Evolutionary conservation across 352 stramenopile genomes (phyloP), one percentile per base, ranked within the genome.

Genomic region (Phytopythium aichiense): DNA sequence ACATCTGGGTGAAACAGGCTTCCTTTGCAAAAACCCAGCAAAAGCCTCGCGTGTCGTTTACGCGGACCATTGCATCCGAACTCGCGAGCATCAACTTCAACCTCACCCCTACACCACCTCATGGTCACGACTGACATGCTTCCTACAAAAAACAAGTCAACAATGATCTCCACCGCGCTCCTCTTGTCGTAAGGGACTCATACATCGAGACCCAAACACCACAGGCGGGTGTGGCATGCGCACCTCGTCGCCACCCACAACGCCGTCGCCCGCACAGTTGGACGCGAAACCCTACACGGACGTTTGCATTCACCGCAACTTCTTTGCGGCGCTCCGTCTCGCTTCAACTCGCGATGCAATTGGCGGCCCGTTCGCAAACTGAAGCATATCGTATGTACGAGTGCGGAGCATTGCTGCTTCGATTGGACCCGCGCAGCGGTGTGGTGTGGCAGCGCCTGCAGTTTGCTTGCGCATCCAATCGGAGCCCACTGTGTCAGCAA

Each of bases 51-150:
- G 13, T 42, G 51, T 48, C 52, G 60, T 50, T 65, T 65, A n/a
- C 37, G 53, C 35, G 61, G 55, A 30, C 58, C 40, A 56, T 1
- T 45, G 45, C 66, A 9, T 56, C 57, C 52, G 48, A 53, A 61
- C 42, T 65, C 55, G 16, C 31, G n/a, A 20, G 2, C 20, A 16
- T 56, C 20, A 50, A n/a, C 59, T 76, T 73, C 69, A 76, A 73
- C 69, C 69, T 48, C 42, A 71, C 31, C 58, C 68, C 65, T 76
- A 73, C 69, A 77, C 70, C 65, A 60, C 62, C 59, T 30, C 18
- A 7, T 38, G 40, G 38, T 33, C 33, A n/a, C 33, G 33, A 48
- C 22, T 49, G 22, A 15, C 48, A 54, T 25, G 3, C 23, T 25
- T 37, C 18, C 22, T 31, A 58, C 50, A 56, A 56, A 56, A 2